Evolutionary conservation across 495 filamentous ascomycete genomes (phyloP), one percentile per base, ranked within the genome.

Genomic region (Xanthoparmelia taractica): DNA sequence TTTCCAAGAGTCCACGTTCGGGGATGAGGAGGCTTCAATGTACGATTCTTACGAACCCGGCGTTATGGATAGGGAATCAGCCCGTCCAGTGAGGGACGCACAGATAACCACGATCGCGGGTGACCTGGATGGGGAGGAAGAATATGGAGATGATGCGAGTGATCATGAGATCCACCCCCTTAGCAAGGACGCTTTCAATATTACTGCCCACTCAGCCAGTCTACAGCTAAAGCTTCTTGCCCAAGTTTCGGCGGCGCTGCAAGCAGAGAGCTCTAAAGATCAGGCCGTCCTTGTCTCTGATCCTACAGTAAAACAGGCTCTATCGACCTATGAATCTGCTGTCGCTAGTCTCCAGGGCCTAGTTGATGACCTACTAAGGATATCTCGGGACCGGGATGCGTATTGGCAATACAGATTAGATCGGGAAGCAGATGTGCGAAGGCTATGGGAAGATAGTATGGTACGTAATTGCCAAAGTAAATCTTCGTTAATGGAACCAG

Each of bases 401-500:
- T 96, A 96, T 71, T 98, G 94, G 94, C 92, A 96, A 73, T 93
- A 94, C 72, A 85, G 94, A 20, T 81, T 98, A 34, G 91, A 93
- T 69, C 86, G 90, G 41, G 94, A 98, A 73, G 86, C 85, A 38
- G 85, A 92, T 70, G 84, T 97, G 69, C 85, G 94, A 34, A 85
- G 88, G 52, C 86, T 98, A 82, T 98, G 95, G 94, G 94, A 98
- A 77, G 95, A 97, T 65, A 97, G 91, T 75, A 97, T 98, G 94
- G 50, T 52, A 52, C 25, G 48, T 52, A 18, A 52, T 29, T 31
- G 31, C 31, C 25, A 52, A 31, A 31, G 27, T 15, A 29, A 20
- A 31, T 10, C 0, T 13, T 31, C 17, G 4, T n/a, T 52, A 15
- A 2, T 31, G 31, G 48, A 52, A 25, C 18, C 27, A 31, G 23